Percentiles rank a stretch among this genome's conserved stretches.
Evolutionary conservation across 1,139 yeast genomes (phyloP).

Genomic region (Keqinozyma sinolaborantium): DNA sequence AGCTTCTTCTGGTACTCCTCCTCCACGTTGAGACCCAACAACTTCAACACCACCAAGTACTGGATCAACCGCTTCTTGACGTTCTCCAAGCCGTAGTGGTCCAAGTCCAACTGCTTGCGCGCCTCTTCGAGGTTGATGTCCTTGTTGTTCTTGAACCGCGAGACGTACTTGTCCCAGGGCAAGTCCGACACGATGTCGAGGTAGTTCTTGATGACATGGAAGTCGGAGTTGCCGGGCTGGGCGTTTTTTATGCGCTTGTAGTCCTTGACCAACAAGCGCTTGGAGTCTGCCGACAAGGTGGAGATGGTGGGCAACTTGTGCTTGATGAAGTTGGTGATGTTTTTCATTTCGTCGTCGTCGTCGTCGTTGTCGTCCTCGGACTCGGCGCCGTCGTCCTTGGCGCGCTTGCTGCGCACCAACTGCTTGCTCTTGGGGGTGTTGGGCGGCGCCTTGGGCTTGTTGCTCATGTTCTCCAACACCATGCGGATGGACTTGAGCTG

Average conservation of each 20-base stretch:
- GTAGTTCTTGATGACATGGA: slow-evolving; percentile 68
- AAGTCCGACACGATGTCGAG: slow-evolving; percentile 67
- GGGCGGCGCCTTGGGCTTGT: slow-evolving; percentile 11
- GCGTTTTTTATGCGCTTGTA: slow-evolving; percentile 58
- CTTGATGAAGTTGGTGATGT: slow-evolving; percentile 42
- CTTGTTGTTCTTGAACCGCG: slow-evolving; percentile 36
- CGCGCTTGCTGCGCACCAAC: slow-evolving; percentile 14
- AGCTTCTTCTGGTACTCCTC: slow-evolving; percentile 14
- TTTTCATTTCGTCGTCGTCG: slow-evolving; percentile 42
- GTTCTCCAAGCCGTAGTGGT: slow-evolving; percentile 80
- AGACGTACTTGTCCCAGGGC: slow-evolving; percentile 53
- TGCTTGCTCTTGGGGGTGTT: slow-evolving; percentile 8
- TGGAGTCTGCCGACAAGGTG: slow-evolving; percentile 46
- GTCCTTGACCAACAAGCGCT: slow-evolving; percentile 59
- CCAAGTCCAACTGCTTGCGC: slow-evolving; percentile 60
- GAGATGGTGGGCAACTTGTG: slow-evolving; percentile 43
- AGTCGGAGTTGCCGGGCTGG: slow-evolving; percentile 68
- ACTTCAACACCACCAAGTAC: slow-evolving; percentile 72
- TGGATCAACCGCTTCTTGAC: slow-evolving; percentile 82
- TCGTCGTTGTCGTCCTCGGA: slow-evolving; percentile 31
- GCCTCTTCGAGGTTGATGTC: slow-evolving; percentile 56
- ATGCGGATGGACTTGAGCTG: slow-evolving; percentile 57
- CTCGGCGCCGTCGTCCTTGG: slow-evolving; percentile 10
- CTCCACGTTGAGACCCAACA: slow-evolving; percentile 47
- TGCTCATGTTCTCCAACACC: slow-evolving; percentile 52